Base-by-base conservation (phyloP, 768 basidiomycete species). In the Lactarius deliciosus region DNA sequence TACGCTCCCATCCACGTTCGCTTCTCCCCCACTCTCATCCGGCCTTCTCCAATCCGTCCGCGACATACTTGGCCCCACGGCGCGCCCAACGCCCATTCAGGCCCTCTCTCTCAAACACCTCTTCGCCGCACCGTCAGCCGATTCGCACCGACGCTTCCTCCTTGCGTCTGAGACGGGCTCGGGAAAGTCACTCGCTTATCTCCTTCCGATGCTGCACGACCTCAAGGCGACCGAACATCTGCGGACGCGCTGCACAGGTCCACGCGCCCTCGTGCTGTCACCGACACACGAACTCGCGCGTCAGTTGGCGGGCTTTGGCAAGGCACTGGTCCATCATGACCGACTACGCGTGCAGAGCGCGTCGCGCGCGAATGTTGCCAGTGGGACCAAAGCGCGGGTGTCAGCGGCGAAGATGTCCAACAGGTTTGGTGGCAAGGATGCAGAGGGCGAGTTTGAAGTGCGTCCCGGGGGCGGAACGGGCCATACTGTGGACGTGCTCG, bases 141-240 rank as follows among this genome's bases (percentile, higher is more conserved):
- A 79, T 56, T 79, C 86, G 57, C 76, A 75, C 64, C 69, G 72
- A 13, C 74, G 80, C 64, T 88, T 82, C 69, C 82, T 96, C 7
- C 81, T 96, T 1, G 94, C 92, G 0, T 88, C 90, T 0, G 94
- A 96, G 76, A 96, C 93, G 0, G 94, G 95, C 20, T 94, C 92
- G 0, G 94, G 94, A 1, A 96, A 96, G 78, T 94, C 91, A 2
- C 84, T 96, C 34, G 94, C 95, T 1, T 96, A 95, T 75, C 83
- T 96, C 53, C 82, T 96, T 6, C 94, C 94, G 0, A 76, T 96
- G 62, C 80, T 96, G 2, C 90, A 96, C 69, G 78, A 83, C 68
- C 79, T 96, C 74, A 96, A 96, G 75, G 74, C 78, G 57, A 79
- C 83, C 2, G 93, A 96, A 73, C 63, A 79, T 16, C 63, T 69